Evolutionary conservation across 805 yeast species (phyloP), one percentile per base, ranked within the genome.

Genomic region (Yamadazyma kitorensis): DNA sequence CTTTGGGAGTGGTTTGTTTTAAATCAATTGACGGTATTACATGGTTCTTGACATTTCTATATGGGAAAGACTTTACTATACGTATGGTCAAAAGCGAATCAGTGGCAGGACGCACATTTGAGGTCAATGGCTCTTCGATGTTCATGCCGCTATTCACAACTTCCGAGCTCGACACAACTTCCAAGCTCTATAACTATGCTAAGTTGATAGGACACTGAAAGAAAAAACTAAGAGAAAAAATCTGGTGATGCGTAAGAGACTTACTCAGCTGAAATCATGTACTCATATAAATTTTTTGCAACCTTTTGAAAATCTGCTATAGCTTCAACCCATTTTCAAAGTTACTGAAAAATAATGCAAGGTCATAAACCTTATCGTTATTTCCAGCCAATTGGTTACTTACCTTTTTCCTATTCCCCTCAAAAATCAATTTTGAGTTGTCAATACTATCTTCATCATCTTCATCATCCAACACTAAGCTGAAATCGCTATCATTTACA

Each of bases 61-160:
- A 86, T 16, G 93, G 91, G 56, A 93, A 93, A 1, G 96, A 87
- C 55, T 91, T 91, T 51, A 93, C 77, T 15, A 93, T 75, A 39
- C 98, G 75, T 5, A 93, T 72, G 0, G 98, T 93, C 26, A 93
- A 59, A 10, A 87, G 77, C 0, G 96, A 80, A 53, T 78, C 80
- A 3, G 80, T 68, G 17, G 72, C 74, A 10, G 93, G 96, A 39
- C 86, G 76, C 9, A 78, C 82, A 12, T 79, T 78, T 1, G 94
- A 83, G 0, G 95, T 86, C 36, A 87, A 62, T 0, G 95, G 95
- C 51, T 86, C 91, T 41, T 78, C 78, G n/a, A 29, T 33, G 24
- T 33, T 17, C 5, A 33, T 27, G 12, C 28, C 36, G n/a, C n/a
- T n/a, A n/a, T n/a, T n/a, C n/a, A n/a, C n/a, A n/a, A n/a, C n/a